Evolutionary conservation across 139 green algal species (phyloP), one percentile per base, ranked within the genome.

Genomic region (Mychonastes homosphaera): DNA sequence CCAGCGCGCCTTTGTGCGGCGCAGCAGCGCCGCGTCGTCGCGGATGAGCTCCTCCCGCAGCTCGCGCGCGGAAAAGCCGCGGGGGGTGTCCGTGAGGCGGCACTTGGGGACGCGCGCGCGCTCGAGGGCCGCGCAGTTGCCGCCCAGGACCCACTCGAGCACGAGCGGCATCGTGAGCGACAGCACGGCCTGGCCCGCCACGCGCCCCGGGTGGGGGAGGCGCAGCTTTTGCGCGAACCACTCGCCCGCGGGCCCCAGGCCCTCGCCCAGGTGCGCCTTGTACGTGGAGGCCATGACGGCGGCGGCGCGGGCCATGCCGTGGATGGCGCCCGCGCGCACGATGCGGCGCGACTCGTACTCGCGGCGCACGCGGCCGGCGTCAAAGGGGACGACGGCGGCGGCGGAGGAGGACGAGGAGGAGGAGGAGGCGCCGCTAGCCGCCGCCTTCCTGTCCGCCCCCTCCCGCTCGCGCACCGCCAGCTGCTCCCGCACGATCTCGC

Each of bases 181-280:
- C 72, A 95, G 79, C 23, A 87, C 67, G 7, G 81, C 41, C 40
- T 79, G 74, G 0, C 77, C 72, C 0, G 51, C 53, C n/a, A 98
- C 77, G n/a, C 78, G 72, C 13, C 92, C 92, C 2, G 87, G 87
- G 65, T 98, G 92, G n/a, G 87, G 92, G 56, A 98, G 95, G 57
- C 86, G 84, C 28, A 88, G 65, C 49, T 82, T 79, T 16, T 51
- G 53, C 41, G 83, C 29, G 27, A 51, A 65, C 53, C 58, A 79
- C 48, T 69, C 71, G 38, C 92, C 67, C n/a, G n/a, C n/a, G 2
- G 79, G 74, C 19, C 90, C 90, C 47, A 97, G 70, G 41, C 74
- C 84, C 71, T 95, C 87, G 1, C 87, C 87, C 47, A 95, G 69
- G 69, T 91, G 89, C 15, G 84, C 80, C 59, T 83, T 82, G 72